Percentiles rank a stretch among this genome's conserved stretches.
Evolutionary conservation across 192 early-diverging fungal species (phyloP).

Genomic region (Coemansia sp.): DNA sequence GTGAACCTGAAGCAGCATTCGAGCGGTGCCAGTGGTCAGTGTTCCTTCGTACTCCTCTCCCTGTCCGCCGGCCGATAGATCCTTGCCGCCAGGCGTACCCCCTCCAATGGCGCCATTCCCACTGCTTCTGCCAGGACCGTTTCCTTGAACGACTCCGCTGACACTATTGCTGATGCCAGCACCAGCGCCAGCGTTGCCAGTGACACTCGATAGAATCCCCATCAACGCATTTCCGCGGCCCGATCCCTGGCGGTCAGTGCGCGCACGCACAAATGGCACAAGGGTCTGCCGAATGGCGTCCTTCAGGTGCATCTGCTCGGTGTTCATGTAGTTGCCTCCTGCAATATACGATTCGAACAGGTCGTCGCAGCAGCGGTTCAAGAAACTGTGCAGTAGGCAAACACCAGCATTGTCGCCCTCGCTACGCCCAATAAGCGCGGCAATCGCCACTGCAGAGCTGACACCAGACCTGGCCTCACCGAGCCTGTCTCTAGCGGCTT

Average conservation of each 20-base stretch:
- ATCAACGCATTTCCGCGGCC: conserved; percentile 45
- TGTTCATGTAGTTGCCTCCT: conserved; percentile 80
- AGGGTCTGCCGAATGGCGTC: conserved; percentile 64
- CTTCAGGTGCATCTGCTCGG: conserved; percentile 69
- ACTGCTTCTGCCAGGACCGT: neutral
- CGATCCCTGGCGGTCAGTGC: conserved; percentile 35
- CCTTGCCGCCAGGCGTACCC: conserved; percentile 11
- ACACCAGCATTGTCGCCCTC: conserved; percentile 50
- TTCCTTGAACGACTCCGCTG: neutral
- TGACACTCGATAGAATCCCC: conserved; percentile 51
- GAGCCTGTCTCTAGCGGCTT: conserved; percentile 37
- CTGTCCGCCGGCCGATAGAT: neutral
- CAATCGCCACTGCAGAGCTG: conserved; percentile 48
- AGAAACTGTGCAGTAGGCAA: conserved; percentile 64
- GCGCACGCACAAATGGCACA: conserved; percentile 52
- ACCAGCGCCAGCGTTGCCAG: conserved; percentile 14
- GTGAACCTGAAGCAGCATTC: conserved; percentile 65
- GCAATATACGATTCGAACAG: conserved; percentile 94
- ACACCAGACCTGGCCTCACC: conserved; percentile 49
- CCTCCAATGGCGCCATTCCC: neutral
- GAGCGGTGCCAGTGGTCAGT: conserved; percentile 25
- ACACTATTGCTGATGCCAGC: neutral
- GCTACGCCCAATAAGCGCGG: conserved; percentile 49
- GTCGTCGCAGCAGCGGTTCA: conserved; percentile 91
- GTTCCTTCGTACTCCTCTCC: conserved; percentile 18